phyloP scores from a whole-genome alignment of 176 grass and related monocot genomes.

The Ensete ventricosum region DNA sequence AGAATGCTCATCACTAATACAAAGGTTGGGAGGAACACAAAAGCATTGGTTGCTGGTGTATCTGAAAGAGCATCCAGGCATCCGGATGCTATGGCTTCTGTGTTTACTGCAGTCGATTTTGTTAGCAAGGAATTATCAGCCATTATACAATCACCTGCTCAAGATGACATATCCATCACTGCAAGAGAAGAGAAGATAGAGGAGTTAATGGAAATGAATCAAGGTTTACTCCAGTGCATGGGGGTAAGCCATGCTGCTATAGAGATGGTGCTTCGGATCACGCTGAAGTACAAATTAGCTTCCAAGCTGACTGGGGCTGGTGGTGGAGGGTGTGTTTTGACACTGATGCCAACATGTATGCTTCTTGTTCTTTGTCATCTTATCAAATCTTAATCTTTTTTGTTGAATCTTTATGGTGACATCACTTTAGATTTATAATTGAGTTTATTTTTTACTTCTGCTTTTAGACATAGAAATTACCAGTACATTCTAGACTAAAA shows the following conservation, averaged over 20 bases:
- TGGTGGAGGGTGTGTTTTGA: slow-evolving; percentile 91
- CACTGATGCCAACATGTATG: slow-evolving; percentile 72
- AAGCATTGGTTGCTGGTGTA: slow-evolving; percentile 67
- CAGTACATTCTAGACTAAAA: too few relatives aligned
- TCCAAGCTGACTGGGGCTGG: slow-evolving; percentile 94
- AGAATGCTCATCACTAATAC: slow-evolving; percentile 92
- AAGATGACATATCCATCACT: slow-evolving; percentile 43
- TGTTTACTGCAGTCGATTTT: slow-evolving; percentile 67
- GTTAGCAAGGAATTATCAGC: slow-evolving; percentile 64
- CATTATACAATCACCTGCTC: slow-evolving; percentile 46
- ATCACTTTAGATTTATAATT: not conserved
- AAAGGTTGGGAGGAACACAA: slow-evolving; percentile 85
- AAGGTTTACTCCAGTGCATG: slow-evolving; percentile 93
- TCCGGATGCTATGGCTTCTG: slow-evolving; percentile 47
- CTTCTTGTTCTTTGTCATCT: slow-evolving; percentile 24
- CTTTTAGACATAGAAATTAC: too few relatives aligned
- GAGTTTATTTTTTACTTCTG: not conserved
- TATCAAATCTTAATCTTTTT: not conserved
- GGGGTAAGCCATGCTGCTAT: slow-evolving; percentile 72
- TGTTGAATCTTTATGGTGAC: not conserved
- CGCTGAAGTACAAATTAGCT: slow-evolving; percentile 59
- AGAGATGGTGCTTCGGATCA: slow-evolving; percentile 58
- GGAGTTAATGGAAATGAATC: slow-evolving; percentile 94
- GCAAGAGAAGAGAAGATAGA: slow-evolving; percentile 74
- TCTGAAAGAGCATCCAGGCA: slow-evolving; percentile 67